Conservation (phyloP, 2,329 filamentous ascomycete species). For the Aspergillus transmontanensis region DNA sequence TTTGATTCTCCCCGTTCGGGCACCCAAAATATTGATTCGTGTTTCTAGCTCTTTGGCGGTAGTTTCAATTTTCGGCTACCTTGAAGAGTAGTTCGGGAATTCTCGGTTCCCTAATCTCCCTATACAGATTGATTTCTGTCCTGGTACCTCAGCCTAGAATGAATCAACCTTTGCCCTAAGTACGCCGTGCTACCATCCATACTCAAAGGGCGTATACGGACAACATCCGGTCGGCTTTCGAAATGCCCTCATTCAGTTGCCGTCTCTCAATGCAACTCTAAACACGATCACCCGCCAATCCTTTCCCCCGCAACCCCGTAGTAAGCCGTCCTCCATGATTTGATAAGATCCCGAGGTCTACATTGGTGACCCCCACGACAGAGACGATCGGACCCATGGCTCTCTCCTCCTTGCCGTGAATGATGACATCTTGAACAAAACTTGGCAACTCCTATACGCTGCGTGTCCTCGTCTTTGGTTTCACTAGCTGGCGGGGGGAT, state of each 20-base stretch:
- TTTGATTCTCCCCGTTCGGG: neutral
- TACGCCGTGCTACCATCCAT: neutral
- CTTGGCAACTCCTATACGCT: neutral
- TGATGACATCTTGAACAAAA: neutral
- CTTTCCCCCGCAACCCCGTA: slow-evolving; percentile 1
- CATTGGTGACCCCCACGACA: slow-evolving; percentile 6
- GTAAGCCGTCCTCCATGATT: neutral
- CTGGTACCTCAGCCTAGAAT: neutral
- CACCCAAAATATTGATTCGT: neutral
- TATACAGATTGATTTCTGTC: neutral
- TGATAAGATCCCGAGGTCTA: neutral
- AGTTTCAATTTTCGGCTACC: neutral
- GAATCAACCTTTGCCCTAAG: neutral
- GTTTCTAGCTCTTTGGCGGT: neutral
- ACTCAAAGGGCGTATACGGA: neutral
- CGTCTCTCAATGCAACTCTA: neutral
- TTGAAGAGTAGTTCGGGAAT: neutral
- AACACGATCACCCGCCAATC: neutral
- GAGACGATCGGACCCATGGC: slow-evolving; percentile 1
- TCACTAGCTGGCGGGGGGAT: neutral
- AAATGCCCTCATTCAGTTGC: neutral
- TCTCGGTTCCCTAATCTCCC: neutral
- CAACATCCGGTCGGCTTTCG: slow-evolving; percentile 1
- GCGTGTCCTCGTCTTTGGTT: neutral
- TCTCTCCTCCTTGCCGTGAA: neutral